Conservation (phyloP, 768 basidiomycete species). For the Psilocybe tampanensis region DNA sequence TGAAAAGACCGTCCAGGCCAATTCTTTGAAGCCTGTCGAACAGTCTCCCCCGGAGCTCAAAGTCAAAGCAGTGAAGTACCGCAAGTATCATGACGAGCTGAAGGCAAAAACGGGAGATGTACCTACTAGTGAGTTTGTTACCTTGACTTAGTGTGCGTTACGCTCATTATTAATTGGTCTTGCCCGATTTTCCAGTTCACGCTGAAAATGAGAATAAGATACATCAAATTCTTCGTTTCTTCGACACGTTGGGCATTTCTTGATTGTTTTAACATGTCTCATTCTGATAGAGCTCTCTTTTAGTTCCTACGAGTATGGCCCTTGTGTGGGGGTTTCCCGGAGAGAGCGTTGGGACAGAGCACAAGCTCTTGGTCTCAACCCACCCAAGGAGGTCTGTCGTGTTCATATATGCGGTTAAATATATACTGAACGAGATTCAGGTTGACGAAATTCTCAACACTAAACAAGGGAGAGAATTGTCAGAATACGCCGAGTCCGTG, state of each 20-base stretch:
- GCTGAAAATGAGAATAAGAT: constrained; percentile 59
- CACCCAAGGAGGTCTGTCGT: constrained; percentile 39
- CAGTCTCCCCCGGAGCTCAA: constrained; percentile 40
- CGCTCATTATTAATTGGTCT: neutral
- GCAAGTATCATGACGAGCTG: constrained; percentile 48
- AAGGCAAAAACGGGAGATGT: constrained; percentile 56
- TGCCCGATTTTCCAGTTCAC: constrained; percentile 53
- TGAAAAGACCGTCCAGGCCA: constrained; percentile 19
- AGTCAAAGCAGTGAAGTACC: constrained; percentile 54
- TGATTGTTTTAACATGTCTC: neutral
- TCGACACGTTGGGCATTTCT: constrained; percentile 59
- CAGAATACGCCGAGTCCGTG: constrained; percentile 61
- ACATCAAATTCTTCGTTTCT: constrained; percentile 75
- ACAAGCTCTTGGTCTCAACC: constrained; percentile 71
- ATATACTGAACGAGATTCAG: constrained; percentile 37
- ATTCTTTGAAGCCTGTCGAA: constrained; percentile 10
- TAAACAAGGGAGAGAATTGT: constrained; percentile 57
- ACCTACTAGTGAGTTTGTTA: constrained; percentile 57
- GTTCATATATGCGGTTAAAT: neutral
- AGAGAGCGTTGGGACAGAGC: constrained; percentile 91
- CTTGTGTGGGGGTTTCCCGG: constrained; percentile 77
- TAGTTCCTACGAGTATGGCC: constrained; percentile 81
- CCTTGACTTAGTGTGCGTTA: neutral
- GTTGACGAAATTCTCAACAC: constrained; percentile 78
- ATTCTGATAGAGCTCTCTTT: constrained; percentile 4